A percentile compares a stretch with the other conserved stretches of the same genome.
Evolutionary conservation across 2,329 filamentous ascomycete genomes (phyloP).

Genomic region (Neofusicoccum laricinum): DNA sequence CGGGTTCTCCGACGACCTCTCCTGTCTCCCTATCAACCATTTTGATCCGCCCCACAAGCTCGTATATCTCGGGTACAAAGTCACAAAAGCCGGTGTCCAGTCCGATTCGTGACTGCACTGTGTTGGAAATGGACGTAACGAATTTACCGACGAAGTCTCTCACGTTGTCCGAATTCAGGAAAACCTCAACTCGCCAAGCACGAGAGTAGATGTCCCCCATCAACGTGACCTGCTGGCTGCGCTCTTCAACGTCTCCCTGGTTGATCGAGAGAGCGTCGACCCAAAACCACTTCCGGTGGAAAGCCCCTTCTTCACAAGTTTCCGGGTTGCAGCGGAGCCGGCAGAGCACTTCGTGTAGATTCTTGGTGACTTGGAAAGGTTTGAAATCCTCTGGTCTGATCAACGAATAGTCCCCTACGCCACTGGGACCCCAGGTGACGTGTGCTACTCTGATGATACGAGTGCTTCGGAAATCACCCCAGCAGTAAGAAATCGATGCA

Average conservation of each 20-base stretch:
- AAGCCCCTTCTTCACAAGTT: background rate
- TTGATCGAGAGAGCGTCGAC: slow-evolving; percentile 22
- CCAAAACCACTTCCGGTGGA: slow-evolving; percentile 1
- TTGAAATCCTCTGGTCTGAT: background rate
- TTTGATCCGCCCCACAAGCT: too few species aligned
- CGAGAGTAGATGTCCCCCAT: slow-evolving; percentile 19
- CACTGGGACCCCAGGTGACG: too few species aligned
- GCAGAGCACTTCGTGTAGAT: background rate
- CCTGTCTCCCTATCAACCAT: background rate
- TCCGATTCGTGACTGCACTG: too few species aligned
- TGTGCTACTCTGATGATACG: background rate
- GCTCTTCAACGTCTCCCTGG: slow-evolving; percentile 19
- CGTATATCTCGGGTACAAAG: background rate
- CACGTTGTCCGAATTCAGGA: background rate
- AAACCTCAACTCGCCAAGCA: slow-evolving; percentile 18
- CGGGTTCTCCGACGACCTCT: background rate
- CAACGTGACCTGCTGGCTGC: slow-evolving; percentile 16
- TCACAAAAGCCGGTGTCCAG: too few species aligned
- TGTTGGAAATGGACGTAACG: too few species aligned
- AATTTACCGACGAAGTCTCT: too few species aligned
- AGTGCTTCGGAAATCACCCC: background rate
- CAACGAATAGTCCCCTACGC: too few species aligned
- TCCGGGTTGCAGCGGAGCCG: background rate
- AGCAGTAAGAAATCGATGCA: background rate
- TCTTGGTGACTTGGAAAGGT: background rate